A percentile compares a stretch with the other conserved stretches of the same genome.
Conservation (phyloP, 805 yeast species). For the Wickerhamiella kazuoi region DNA sequence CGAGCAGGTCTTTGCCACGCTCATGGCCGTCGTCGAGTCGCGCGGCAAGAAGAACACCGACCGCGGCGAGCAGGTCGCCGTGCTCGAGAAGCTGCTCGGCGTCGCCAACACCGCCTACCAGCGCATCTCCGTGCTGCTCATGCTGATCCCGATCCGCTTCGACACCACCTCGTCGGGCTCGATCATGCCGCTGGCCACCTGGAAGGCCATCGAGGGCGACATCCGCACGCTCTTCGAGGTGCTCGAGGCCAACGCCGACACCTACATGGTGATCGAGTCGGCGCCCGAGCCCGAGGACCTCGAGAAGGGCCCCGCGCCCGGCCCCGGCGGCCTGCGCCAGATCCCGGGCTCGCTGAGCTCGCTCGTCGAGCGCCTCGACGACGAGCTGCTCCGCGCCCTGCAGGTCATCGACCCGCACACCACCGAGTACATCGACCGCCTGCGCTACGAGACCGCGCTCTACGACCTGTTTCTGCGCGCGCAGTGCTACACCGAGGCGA, state of each 20-base stretch:
- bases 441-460: slow-evolving; percentile 67
- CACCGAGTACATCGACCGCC: slow-evolving; percentile 76
- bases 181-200: slow-evolving; percentile 61
- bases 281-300: slow-evolving; percentile 67
- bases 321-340: slow-evolving; percentile 44
- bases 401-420: slow-evolving; percentile 89
- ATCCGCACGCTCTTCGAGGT: slow-evolving; percentile 44
- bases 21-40: slow-evolving; percentile 61
- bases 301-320: slow-evolving; percentile 42
- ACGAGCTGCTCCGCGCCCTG: slow-evolving; percentile 76
- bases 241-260: slow-evolving; percentile 40
- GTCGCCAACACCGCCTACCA: slow-evolving; percentile 50
- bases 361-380: slow-evolving; percentile 82
- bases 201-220: slow-evolving; percentile 56
- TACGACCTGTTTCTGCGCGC: slow-evolving; percentile 66
- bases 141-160: slow-evolving; percentile 74
- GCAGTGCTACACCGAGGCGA: slow-evolving; percentile 67
- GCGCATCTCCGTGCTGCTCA: slow-evolving; percentile 54
- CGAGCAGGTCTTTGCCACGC: slow-evolving; percentile 47
- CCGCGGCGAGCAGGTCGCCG: slow-evolving; percentile 53
- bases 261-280: slow-evolving; percentile 57
- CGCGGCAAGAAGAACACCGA: slow-evolving; percentile 95
- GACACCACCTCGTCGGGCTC: slow-evolving; percentile 54
- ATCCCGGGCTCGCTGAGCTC: slow-evolving; percentile 75
- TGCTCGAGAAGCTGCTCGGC: slow-evolving; percentile 42